These are phyloP conservation scores for Berkeleyomyces rouxiae DNA, from an alignment of 2,329 filamentous ascomycete species.

Conservation along the genomic window DNA sequence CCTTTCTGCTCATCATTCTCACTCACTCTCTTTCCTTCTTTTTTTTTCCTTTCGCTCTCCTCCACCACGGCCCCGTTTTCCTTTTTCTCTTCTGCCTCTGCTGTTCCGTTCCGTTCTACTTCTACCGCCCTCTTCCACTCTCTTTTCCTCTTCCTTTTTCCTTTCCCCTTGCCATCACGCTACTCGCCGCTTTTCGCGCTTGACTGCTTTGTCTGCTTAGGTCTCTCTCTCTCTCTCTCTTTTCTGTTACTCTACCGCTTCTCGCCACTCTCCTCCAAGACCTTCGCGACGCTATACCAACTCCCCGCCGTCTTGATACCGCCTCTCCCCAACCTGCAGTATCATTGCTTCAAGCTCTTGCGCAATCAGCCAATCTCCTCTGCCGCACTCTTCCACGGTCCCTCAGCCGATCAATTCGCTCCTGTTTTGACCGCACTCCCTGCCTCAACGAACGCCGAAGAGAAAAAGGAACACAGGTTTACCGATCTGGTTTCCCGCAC, in stretches of 20 bases:
- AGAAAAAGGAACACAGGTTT: constrained; percentile 6
- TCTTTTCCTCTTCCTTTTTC: constrained; percentile 16
- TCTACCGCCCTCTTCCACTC: constrained; percentile 1
- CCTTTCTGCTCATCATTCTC: not conserved
- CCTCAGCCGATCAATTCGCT: constrained; percentile 17
- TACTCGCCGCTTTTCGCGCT: constrained; percentile 15
- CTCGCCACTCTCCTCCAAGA: not conserved
- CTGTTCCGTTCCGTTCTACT: not conserved
- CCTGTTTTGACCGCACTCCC: constrained; percentile 21
- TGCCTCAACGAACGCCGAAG: constrained; percentile 14
- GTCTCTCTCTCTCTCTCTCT: constrained; percentile 18
- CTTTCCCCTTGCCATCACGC: constrained; percentile 13
- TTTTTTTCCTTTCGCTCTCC: constrained; percentile 17
- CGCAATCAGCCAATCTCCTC: not conserved
- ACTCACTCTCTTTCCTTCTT: constrained; percentile 6
- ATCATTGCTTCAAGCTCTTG: not conserved
- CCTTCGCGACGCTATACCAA: not conserved
- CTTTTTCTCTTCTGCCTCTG: not conserved
- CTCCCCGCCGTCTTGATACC: not conserved
- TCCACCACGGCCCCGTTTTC: constrained; percentile 15
- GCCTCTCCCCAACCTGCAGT: not conserved
- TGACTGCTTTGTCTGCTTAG: constrained; percentile 17
- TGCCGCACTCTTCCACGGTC: not conserved
- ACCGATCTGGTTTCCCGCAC: constrained; percentile 19
- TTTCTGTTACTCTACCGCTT: constrained; percentile 19